Evolutionary conservation across 805 yeast genomes (phyloP), one percentile per base, ranked within the genome.

Genomic region (Candida ponderosae): DNA sequence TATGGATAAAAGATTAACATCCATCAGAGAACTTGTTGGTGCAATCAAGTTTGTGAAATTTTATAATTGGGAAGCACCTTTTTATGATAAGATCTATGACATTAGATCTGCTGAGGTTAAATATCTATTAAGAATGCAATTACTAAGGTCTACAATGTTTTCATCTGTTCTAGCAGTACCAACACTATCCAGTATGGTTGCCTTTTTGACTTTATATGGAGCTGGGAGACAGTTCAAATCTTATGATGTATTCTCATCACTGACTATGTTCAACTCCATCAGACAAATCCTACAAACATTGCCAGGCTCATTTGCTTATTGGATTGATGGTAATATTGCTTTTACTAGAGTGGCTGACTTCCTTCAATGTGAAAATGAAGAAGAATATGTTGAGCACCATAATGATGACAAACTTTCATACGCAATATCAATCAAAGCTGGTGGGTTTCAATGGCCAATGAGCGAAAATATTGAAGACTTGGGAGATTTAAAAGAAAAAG

Each of bases 11-110:
- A 70, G 95, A 51, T 78, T 84, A 19, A 60, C 66, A 34, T 63
- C 65, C 44, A 70, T 79, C 53, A 75, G 79, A 50, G 88, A 80
- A 53, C 70, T 78, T 23, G 58, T 80, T 42, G 70, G 66, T 43
- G 72, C 75, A 49, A 70, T 80, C 60, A 79, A 75, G 47, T 70
- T 81, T 56, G 81, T 86, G 60, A 86, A 86, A 63, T 83, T 70
- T 56, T 86, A 86, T 54, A 81, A 90, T 2, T 86, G 95, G 95
- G 95, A 87, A 60, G 68, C 67, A 19, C 84, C 95, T 1, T 86
- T 83, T 56, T 65, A 67, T 37, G 55, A 67, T 10, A 56, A 71
- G 33, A 70, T 85, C 31, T 47, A 73, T 6, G 65, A 65, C 4
- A 62, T 74, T 26, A 70, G 96, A 51, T 47, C 48, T 1, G 56